phyloP scores from a whole-genome alignment of 192 early-diverging fungal species.

The Cladochytrium replicatum region DNA sequence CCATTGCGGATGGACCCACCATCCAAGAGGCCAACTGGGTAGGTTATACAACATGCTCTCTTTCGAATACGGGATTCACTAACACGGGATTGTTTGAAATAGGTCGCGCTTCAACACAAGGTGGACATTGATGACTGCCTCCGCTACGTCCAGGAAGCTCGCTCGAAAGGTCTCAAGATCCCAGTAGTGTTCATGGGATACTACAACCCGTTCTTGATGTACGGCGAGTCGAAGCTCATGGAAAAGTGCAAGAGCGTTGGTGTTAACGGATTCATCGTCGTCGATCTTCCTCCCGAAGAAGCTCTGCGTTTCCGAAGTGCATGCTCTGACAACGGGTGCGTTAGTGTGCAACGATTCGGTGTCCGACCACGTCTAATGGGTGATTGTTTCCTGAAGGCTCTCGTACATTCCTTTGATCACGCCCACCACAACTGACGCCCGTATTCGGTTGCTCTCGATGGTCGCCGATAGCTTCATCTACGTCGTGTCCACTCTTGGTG shows the following conservation, averaged over 20 bases:
- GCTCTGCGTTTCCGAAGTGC: conserved; percentile 72
- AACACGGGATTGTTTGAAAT: conserved; percentile 2
- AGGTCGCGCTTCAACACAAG: conserved; percentile 70
- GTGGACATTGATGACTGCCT: conserved; percentile 76
- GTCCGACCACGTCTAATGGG: not conserved
- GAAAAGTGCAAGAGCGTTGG: conserved; percentile 73
- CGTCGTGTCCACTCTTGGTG: conserved; percentile 86
- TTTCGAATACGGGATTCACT: conserved; percentile 1
- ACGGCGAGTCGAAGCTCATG: conserved; percentile 83
- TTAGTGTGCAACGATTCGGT: not conserved
- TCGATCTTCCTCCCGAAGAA: conserved; percentile 97
- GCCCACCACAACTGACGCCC: conserved; percentile 79
- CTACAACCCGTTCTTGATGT: conserved; percentile 94
- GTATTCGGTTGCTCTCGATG: conserved; percentile 66
- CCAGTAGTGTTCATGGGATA: conserved; percentile 99
- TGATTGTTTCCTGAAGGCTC: conserved; percentile 35
- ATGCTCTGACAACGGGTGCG: conserved; percentile 58
- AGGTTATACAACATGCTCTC: conserved; percentile 12
- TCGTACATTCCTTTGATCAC: conserved; percentile 87
- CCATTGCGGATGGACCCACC: conserved; percentile 92
- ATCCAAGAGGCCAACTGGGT: conserved; percentile 87
- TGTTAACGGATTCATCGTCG: conserved; percentile 92
- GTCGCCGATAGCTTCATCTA: conserved; percentile 93
- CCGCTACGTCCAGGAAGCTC: conserved; percentile 67
- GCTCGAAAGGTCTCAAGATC: conserved; percentile 68